Percentiles rank a stretch among this genome's conserved stretches.
Evolutionary conservation across 83 land plant species (phyloP).

Genomic region (Picea mariana): DNA sequence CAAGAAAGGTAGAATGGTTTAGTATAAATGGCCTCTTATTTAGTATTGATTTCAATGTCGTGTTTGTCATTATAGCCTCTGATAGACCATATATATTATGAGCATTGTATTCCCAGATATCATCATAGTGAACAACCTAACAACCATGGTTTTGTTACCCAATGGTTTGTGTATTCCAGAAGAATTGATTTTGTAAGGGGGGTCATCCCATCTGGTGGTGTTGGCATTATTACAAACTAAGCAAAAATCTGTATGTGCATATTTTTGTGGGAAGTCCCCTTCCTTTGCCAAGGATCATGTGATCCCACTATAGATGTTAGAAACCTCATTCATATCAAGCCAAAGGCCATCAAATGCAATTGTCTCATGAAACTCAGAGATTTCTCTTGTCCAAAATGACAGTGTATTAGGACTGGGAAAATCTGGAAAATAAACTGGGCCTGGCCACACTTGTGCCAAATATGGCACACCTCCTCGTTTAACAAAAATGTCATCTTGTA

Average conservation of each 20-base stretch:
- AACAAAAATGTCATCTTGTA: constrained; percentile 62
- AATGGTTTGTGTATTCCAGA: constrained; percentile 35
- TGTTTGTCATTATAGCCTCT: constrained; percentile 67
- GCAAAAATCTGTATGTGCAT: constrained; percentile 32
- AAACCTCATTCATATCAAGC: constrained; percentile 95
- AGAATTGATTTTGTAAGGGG: constrained; percentile 80
- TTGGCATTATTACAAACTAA: constrained; percentile 27
- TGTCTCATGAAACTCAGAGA: constrained; percentile 47
- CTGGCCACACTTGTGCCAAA: constrained; percentile 88
- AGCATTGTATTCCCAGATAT: constrained; percentile 69
- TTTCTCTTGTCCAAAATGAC: constrained; percentile 65
- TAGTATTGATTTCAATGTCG: constrained; percentile 45
- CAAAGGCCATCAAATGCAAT: constrained; percentile 88
- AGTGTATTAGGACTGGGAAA: constrained; percentile 61
- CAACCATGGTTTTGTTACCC: constrained; percentile 56
- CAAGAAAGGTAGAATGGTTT: constrained; percentile 75
- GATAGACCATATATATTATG: constrained; percentile 80
- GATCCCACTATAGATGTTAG: constrained; percentile 66
- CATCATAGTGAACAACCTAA: constrained; percentile 61
- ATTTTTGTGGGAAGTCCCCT: constrained; percentile 27
- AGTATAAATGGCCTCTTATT: constrained; percentile 80
- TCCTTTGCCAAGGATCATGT: constrained; percentile 30
- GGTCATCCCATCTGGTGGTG: constrained; percentile 59
- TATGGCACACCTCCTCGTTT: constrained; percentile 61
- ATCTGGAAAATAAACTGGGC: constrained; percentile 86